These are phyloP conservation scores for Chara braunii DNA, from an alignment of 139 green algal species.

Conservation along the genomic window DNA sequence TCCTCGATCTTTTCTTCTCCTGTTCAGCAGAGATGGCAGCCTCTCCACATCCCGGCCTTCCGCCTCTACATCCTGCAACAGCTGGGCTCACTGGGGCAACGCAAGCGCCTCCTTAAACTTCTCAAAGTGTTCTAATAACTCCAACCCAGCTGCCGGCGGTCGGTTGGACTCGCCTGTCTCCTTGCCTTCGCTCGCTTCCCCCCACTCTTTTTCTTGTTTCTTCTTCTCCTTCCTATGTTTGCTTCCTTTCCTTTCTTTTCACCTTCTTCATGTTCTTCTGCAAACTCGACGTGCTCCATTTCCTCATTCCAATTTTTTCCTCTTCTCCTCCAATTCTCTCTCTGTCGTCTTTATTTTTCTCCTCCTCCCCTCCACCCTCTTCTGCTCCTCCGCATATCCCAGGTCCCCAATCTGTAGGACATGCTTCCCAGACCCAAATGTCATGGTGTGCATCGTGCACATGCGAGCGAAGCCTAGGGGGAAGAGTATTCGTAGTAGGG, in stretches of 20 bases:
- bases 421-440: background rate
- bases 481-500: background rate
- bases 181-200: background rate
- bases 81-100: background rate
- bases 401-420: background rate
- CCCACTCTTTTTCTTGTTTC: background rate
- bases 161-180: background rate
- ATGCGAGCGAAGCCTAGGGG: slow-evolving; percentile 1
- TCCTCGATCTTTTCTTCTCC: too few species aligned
- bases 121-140: background rate
- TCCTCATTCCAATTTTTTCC: slow-evolving; percentile 5
- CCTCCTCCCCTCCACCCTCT: slow-evolving; percentile 1
- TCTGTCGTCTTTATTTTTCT: slow-evolving; percentile 7
- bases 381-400: background rate
- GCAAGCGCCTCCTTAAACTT: background rate
- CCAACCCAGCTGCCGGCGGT: background rate
- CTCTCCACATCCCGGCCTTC: too few species aligned
- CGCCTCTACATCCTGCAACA: background rate
- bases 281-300: background rate
- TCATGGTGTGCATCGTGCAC: background rate
- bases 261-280: background rate
- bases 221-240: background rate
- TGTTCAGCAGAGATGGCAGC: too few species aligned
- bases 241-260: background rate
- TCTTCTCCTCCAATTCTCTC: background rate